A percentile compares a stretch with the other conserved stretches of the same genome.
phyloP scores from a whole-genome alignment of 1,139 yeast species.

The Geotrichum reessii region DNA sequence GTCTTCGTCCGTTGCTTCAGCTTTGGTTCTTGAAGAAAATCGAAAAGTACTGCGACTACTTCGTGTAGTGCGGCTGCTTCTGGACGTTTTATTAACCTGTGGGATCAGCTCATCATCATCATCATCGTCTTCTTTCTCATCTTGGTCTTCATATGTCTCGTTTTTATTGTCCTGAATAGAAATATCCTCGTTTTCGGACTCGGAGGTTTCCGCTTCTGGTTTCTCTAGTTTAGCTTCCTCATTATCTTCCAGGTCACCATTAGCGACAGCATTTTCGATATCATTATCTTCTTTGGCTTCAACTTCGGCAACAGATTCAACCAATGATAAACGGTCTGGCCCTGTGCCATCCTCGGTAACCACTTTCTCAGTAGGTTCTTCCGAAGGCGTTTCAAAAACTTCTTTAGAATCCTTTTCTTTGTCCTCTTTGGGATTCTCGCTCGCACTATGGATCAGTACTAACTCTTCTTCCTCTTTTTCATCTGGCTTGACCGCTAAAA shows the following conservation, averaged over 20 bases:
- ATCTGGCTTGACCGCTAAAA: constrained; percentile 20
- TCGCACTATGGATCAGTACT: constrained; percentile 24
- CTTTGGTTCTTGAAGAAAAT: background rate
- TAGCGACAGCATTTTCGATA: background rate
- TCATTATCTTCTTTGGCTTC: background rate
- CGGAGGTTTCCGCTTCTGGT: background rate
- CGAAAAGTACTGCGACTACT: background rate
- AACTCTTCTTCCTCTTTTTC: constrained; percentile 17
- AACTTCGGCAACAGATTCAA: background rate
- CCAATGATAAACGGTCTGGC: background rate
- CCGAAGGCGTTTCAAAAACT: background rate
- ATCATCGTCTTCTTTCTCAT: constrained; percentile 19
- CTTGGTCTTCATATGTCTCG: constrained; percentile 23
- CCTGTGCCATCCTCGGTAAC: constrained; percentile 15
- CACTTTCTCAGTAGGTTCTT: constrained; percentile 13
- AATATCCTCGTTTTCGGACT: constrained; percentile 21
- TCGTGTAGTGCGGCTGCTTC: background rate
- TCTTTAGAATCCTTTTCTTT: background rate
- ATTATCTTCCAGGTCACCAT: background rate
- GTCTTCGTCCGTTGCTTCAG: background rate
- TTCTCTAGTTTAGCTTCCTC: background rate
- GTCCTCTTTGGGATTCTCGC: constrained; percentile 20
- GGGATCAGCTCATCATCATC: constrained; percentile 13
- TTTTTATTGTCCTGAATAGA: constrained; percentile 14
- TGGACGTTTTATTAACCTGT: background rate